These are phyloP conservation scores for Gracilariopsis chorda DNA, from an alignment of 23 red algal genomes.

Conservation along the genomic window DNA sequence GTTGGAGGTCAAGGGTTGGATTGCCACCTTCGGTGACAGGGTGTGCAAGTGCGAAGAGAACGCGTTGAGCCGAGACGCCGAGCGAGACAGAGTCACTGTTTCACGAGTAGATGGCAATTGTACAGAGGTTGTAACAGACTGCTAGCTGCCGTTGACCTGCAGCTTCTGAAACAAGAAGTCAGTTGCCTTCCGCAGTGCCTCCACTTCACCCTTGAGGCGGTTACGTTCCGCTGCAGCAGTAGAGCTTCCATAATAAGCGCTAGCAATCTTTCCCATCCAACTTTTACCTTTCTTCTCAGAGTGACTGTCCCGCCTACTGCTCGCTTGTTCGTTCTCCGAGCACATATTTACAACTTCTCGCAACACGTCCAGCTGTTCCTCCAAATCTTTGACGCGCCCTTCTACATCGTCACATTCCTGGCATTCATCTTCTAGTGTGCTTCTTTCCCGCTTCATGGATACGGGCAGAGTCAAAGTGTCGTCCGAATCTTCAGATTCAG, in stretches of 20 bases:
- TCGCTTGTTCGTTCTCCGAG: neutral
- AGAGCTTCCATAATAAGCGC: constrained; percentile 43
- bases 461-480: neutral
- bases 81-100: too few species aligned
- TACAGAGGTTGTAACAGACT: too few species aligned
- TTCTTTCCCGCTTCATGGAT: neutral
- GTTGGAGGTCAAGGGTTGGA: too few species aligned
- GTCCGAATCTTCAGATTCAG: neutral
- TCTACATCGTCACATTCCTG: constrained; percentile 39
- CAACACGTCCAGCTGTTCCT: constrained; percentile 56
- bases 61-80: too few species aligned
- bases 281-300: constrained; percentile 37
- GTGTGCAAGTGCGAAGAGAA: too few species aligned
- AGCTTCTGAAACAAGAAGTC: constrained; percentile 66
- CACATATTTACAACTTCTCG: constrained; percentile 65
- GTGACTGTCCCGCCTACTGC: neutral
- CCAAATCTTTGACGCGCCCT: constrained; percentile 43
- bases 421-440: constrained; percentile 15
- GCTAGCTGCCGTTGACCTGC: constrained; percentile 13
- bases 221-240: constrained; percentile 18
- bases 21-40: too few species aligned
- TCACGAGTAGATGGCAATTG: too few species aligned
- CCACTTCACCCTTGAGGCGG: constrained; percentile 45
- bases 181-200: constrained; percentile 60
- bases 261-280: constrained; percentile 56